These are phyloP conservation scores for Ceratocystis harringtonii DNA, from an alignment of 2,329 filamentous ascomycete species.

Conservation along the genomic window DNA sequence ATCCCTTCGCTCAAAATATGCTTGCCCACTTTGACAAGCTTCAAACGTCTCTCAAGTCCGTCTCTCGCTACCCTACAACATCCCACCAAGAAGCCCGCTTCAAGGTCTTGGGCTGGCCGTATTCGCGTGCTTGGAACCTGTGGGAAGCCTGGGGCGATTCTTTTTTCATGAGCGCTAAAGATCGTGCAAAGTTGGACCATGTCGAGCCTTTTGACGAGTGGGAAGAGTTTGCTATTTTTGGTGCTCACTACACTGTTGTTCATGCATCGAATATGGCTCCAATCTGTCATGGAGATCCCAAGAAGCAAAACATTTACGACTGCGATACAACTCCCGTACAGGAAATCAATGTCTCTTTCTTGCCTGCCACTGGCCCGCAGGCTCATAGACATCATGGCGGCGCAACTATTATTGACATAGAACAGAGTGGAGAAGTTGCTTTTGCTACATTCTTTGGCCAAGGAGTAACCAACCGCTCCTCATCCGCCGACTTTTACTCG, in stretches of 20 bases:
- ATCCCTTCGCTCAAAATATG: constrained; percentile 83
- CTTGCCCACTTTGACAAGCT: constrained; percentile 68
- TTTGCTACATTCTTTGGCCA: constrained; percentile 18
- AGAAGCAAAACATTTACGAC: not conserved
- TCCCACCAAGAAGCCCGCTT: constrained; percentile 57
- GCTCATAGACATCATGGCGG: constrained; percentile 12
- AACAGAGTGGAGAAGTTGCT: constrained; percentile 9
- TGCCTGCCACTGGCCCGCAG: not conserved
- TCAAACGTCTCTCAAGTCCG: constrained; percentile 60
- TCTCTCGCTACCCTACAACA: constrained; percentile 52
- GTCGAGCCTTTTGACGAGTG: constrained; percentile 87
- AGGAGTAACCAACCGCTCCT: constrained; percentile 2
- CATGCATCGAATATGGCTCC: constrained; percentile 31
- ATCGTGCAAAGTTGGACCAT: constrained; percentile 48
- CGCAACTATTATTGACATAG: not conserved
- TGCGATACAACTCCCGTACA: not conserved
- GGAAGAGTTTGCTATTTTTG: constrained; percentile 84
- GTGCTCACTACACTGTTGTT: constrained; percentile 69
- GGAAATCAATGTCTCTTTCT: not conserved
- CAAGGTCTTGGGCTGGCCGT: constrained; percentile 48
- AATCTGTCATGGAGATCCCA: not conserved
- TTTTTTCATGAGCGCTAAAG: constrained; percentile 43
- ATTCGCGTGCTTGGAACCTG: constrained; percentile 49
- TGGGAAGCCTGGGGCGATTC: constrained; percentile 72
- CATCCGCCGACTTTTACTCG: constrained; percentile 5